Evolutionary conservation across 768 basidiomycete genomes (phyloP).

Genomic region (Amanita muscaria): DNA sequence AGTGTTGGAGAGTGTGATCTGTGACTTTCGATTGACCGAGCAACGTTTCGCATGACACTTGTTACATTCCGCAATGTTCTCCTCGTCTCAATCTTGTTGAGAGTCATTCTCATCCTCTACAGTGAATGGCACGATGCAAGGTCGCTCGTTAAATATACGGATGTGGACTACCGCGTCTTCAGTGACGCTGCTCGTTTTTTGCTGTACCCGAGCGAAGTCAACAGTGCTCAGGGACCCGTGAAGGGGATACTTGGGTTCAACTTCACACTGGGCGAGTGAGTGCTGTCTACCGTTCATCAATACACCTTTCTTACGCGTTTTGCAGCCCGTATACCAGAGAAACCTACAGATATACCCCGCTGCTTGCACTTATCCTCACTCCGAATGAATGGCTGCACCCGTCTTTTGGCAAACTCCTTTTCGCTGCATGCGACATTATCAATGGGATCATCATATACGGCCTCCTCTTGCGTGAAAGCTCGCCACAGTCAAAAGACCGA

Average conservation of each 20-base stretch:
- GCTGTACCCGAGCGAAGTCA: constrained; percentile 33
- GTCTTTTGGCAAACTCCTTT: constrained; percentile 86
- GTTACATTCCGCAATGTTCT: constrained; percentile 44
- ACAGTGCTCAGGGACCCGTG: constrained; percentile 56
- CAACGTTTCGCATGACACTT: neutral
- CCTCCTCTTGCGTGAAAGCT: constrained; percentile 37
- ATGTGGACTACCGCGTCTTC: constrained; percentile 95
- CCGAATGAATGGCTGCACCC: constrained; percentile 79
- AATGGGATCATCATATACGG: constrained; percentile 67
- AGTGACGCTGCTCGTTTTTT: constrained; percentile 81
- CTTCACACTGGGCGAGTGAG: constrained; percentile 67
- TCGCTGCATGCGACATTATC: constrained; percentile 74
- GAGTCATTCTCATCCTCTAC: constrained; percentile 67
- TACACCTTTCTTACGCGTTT: constrained; percentile 7
- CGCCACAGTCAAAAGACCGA: constrained; percentile 7
- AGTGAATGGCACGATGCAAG: constrained; percentile 86
- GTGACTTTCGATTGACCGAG: neutral
- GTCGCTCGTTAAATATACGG: constrained; percentile 91
- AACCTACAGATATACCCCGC: constrained; percentile 95
- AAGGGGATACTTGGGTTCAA: constrained; percentile 24
- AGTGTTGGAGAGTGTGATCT: neutral
- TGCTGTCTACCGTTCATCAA: constrained; percentile 13
- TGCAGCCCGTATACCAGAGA: constrained; percentile 80
- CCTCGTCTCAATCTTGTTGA: constrained; percentile 45
- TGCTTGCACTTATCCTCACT: constrained; percentile 73